Evolutionary conservation across 176 grass and related monocot species (phyloP).

Genomic region (Bothriochloa decipiens): DNA sequence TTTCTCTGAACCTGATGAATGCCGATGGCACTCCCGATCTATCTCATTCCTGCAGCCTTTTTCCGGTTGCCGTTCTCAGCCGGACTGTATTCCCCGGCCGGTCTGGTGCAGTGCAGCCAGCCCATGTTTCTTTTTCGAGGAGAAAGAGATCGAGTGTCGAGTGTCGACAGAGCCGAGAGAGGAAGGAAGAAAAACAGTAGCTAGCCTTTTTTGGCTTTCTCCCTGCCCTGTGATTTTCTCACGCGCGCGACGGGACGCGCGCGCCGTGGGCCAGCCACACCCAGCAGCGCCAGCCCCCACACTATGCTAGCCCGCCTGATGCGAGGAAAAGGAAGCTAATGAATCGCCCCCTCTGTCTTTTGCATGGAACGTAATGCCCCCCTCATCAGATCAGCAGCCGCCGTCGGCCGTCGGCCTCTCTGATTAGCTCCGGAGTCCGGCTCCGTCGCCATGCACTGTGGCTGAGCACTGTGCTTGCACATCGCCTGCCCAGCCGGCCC

Average conservation of each 20-base stretch:
- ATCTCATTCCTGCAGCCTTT: neutral
- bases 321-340: constrained; percentile 36
- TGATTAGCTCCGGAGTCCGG: neutral
- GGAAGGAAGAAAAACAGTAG: constrained; percentile 61
- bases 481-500: neutral
- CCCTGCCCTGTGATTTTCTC: constrained; percentile 19
- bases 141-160: neutral
- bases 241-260: neutral
- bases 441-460: neutral
- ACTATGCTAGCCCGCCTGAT: neutral
- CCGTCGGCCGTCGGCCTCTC: neutral
- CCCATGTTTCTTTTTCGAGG: constrained; percentile 42
- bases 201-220: constrained; percentile 30
- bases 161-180: constrained; percentile 6
- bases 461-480: constrained; percentile 24
- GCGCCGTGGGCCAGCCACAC: neutral
- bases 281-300: neutral
- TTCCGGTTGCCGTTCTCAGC: neutral
- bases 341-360: constrained; percentile 48
- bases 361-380: constrained; percentile 34
- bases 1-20: neutral
- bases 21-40: neutral
- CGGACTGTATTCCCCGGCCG: neutral
- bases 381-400: neutral
- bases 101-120: neutral